Base-by-base conservation (phyloP, 1,139 yeast species). In the Taphrina populina region DNA sequence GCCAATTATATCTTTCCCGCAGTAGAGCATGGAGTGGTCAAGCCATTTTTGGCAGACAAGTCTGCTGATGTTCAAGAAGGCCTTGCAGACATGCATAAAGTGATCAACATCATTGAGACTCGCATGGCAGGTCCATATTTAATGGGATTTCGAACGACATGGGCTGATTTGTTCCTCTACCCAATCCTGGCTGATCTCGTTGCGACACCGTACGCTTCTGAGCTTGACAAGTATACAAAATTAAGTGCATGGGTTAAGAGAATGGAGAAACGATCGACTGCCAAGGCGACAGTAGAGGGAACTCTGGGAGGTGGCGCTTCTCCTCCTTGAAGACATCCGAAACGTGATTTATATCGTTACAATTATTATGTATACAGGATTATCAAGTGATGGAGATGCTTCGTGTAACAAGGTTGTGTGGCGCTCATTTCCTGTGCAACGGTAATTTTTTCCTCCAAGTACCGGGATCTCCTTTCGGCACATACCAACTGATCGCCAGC, bases 151-250 rank as follows among this genome's bases (percentile, higher is more conserved):
- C 35, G 39, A 30, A 39, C 43, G 26, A 49, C 54, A 3, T 49
- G 54, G 54, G 54, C 39, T 4, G 54, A 49, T 29, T 24, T 49
- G 15, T 49, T 30, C 33, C 46, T 49, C 23, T 49, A 29, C 19
- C 54, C 54, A 1, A 49, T 49, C 24, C 24, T 49, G 13, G 54
- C 54, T n/a, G 54, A 49, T 33, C 39, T 49, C 13, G 32, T 20
- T 7, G 54, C 54, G n/a, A 49, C 54, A 13, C 54, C 54, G 15
- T 37, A 37, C 17, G 46, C 43, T 10, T 13, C 19, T 8, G 46
- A 49, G 10, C 24, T 49, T 11, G 33, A 33, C n/a, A 20, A 29
- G 23, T 39, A 30, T 21, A 21, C 29, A 15, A 49, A 49, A 26
- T 20, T 49, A 5, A 37, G 36, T 10, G 36, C 36, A 8, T 49